These are phyloP conservation scores for Chlorella sp. DNA, from an alignment of 139 green algal genomes.

Conservation along the genomic window DNA sequence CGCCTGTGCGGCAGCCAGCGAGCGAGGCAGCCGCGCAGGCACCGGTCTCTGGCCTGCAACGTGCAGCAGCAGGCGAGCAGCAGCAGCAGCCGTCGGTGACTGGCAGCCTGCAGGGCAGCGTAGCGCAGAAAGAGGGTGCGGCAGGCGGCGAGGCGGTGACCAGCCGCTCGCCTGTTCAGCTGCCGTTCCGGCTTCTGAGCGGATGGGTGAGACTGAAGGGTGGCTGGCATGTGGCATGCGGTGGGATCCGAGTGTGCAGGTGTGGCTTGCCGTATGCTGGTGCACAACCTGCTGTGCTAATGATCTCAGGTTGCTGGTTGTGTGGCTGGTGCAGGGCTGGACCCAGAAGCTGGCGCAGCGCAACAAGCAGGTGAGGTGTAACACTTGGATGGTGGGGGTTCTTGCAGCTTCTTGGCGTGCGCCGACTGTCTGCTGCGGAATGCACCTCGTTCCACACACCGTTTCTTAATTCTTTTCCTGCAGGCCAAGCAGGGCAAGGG, in stretches of 20 bases:
- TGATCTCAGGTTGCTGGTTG: not conserved
- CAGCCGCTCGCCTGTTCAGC: slow-evolving; percentile 4
- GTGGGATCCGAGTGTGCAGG: not conserved
- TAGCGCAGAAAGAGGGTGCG: not conserved
- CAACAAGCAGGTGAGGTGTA: too few relatives aligned
- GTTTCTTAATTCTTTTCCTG: too few relatives aligned
- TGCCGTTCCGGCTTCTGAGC: slow-evolving; percentile 10
- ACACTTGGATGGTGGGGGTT: too few relatives aligned
- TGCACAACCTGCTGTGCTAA: not conserved
- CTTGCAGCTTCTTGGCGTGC: too few relatives aligned
- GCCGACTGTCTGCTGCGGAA: too few relatives aligned
- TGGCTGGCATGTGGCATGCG: not conserved
- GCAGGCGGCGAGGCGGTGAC: not conserved
- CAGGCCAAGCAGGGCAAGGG: slow-evolving; percentile 6
- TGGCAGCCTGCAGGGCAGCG: slow-evolving; percentile 29
- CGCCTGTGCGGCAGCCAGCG: not conserved
- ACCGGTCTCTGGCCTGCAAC: too few relatives aligned
- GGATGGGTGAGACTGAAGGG: not conserved
- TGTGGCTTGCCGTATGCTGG: not conserved
- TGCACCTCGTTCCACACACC: too few relatives aligned
- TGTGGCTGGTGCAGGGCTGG: not conserved
- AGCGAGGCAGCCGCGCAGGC: not conserved
- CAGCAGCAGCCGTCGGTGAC: not conserved
- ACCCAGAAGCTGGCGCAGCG: too few relatives aligned
- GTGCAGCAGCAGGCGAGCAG: not conserved